A percentile compares a stretch with the other conserved stretches of the same genome.
These are phyloP conservation scores for Corynascus novoguineensis DNA, from an alignment of 495 filamentous ascomycete species.

Conservation along the genomic window DNA sequence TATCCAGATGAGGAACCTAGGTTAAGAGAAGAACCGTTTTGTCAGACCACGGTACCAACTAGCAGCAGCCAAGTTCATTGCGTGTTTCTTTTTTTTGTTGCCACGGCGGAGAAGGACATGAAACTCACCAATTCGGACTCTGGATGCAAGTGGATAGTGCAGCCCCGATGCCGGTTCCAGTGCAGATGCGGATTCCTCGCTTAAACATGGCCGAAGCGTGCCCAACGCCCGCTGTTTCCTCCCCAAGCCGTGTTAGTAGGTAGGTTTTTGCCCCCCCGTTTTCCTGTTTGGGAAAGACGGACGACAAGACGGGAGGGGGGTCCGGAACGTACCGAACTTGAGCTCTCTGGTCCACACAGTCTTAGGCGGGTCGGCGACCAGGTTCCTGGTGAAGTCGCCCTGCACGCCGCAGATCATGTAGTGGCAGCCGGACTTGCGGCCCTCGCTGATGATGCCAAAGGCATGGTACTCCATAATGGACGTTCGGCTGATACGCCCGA, in stretches of 20 bases:
- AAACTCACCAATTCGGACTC: slow-evolving; percentile 37
- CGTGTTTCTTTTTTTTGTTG: too few relatives aligned
- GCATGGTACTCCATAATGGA: slow-evolving; percentile 47
- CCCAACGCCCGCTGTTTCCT: slow-evolving; percentile 40
- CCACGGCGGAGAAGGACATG: too few relatives aligned
- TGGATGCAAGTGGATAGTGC: slow-evolving; percentile 44
- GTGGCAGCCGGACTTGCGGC: slow-evolving; percentile 33
- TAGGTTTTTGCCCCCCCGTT: background rate
- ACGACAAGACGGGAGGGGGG: background rate
- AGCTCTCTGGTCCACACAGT: slow-evolving; percentile 42
- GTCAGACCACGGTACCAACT: background rate
- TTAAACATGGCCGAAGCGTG: slow-evolving; percentile 45
- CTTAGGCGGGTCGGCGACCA: slow-evolving; percentile 39
- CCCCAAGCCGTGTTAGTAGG: slow-evolving; percentile 18
- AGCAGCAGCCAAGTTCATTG: too few relatives aligned
- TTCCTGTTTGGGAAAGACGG: background rate
- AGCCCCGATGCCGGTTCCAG: slow-evolving; percentile 42
- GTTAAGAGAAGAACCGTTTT: background rate
- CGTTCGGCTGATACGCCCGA: slow-evolving; percentile 41
- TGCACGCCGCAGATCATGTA: slow-evolving; percentile 47
- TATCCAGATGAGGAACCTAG: slow-evolving; percentile 44
- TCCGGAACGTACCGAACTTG: slow-evolving; percentile 37
- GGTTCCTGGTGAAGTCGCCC: slow-evolving; percentile 39
- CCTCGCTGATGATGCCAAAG: slow-evolving; percentile 43
- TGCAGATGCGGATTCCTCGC: slow-evolving; percentile 41